Percentiles rank a stretch among this genome's conserved stretches.
Evolutionary conservation across 1,284 basidiomycete species (phyloP).

Genomic region (Stygiomarasmius scandens): DNA sequence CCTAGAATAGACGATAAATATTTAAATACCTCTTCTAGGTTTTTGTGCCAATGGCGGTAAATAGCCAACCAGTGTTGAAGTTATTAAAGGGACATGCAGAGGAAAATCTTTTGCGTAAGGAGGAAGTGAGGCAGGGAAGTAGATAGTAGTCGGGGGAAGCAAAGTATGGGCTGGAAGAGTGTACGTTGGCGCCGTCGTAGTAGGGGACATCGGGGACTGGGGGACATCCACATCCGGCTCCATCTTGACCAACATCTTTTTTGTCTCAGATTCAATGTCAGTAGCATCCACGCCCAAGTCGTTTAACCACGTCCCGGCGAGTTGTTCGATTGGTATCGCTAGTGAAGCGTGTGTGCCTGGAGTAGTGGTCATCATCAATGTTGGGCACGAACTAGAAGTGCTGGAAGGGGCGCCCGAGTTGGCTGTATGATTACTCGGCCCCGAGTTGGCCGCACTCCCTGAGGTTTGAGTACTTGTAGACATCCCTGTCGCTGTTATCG

Average conservation of each 20-base stretch:
- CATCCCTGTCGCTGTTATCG: too few species aligned
- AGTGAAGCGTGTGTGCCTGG: slow-evolving; percentile 49
- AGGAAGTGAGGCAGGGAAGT: neutral
- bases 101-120: neutral
- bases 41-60: too few species aligned
- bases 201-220: too few species aligned
- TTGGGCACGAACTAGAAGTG: slow-evolving; percentile 25
- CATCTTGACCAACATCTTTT: neutral
- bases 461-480: too few species aligned
- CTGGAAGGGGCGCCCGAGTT: too few species aligned
- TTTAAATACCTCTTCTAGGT: too few species aligned
- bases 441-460: too few species aligned
- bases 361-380: slow-evolving; percentile 23
- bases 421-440: too few species aligned
- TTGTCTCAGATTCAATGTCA: neutral
- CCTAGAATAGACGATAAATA: too few species aligned
- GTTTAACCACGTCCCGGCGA: slow-evolving; percentile 60
- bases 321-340: slow-evolving; percentile 56
- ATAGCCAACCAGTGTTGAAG: neutral
- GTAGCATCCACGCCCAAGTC: slow-evolving; percentile 34
- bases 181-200: neutral
- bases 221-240: neutral
- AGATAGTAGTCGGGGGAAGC: neutral
- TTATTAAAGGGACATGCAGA: neutral
- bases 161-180: neutral